Evolutionary conservation across 1,284 basidiomycete species (phyloP), one percentile per base, ranked within the genome.

Genomic region (Tilletia indica): DNA sequence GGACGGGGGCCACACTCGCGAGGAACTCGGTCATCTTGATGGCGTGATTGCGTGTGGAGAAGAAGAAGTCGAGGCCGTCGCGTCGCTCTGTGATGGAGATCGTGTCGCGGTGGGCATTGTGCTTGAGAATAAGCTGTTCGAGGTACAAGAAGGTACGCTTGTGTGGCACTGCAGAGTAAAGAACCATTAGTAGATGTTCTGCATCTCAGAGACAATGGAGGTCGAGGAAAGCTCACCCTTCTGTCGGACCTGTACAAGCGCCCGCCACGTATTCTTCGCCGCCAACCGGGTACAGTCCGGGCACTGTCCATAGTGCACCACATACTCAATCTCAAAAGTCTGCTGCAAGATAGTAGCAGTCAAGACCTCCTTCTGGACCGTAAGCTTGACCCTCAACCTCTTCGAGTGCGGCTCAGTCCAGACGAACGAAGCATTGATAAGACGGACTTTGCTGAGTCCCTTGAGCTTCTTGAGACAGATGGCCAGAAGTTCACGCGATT

Each of bases 341-440:
- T 98, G 97, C 85, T 99, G 96, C 58, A 99, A 87, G 80, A 99
- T 93, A 0, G 97, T 99, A 68, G 92, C 91, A 0, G 93, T 93
- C 77, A 99, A 89, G 61, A 97, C 94, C 88, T 99, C 97, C 87
- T 99, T 98, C 86, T 99, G 97, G 70, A 99, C 95, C 0, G 96
- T 98, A 80, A 99, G 87, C 75, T 97, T 97, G 75, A 99, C 90
- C 69, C 93, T 89, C 74, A 99, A 85, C 68, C 97, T 89, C 85
- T 96, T 96, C 68, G 92, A 94, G 86, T 99, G 96, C 1, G 96
- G 96, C 84, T 99, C 97, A 9, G 96, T 99, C 96, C 97, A 99
- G 82, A 99, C 94, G 85, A 99, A 99, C 76, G 94, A 93, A 0
- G 96, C 96, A 77, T 99, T 96, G 48, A 97, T 97, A 58, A 99